Conservation (phyloP, 148 eudicot species). For the Camellia sinensis region DNA sequence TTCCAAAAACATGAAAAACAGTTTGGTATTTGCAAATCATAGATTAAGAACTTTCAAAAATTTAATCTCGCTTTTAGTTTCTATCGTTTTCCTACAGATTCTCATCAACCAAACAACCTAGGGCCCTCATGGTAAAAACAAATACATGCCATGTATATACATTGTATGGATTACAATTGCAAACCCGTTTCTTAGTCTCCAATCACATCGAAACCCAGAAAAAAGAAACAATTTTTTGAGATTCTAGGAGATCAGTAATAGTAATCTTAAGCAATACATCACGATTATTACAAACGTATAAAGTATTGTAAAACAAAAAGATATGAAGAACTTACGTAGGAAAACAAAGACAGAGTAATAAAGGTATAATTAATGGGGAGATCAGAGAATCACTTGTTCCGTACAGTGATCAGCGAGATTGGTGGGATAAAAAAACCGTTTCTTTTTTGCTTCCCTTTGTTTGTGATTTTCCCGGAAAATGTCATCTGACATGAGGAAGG, state of each 20-base stretch:
- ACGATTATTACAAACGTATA: background rate
- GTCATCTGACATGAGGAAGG: background rate
- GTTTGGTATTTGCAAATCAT: background rate
- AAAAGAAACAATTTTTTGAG: background rate
- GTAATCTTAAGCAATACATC: background rate
- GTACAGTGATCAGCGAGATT: background rate
- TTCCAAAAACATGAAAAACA: background rate
- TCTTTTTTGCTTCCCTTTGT: background rate
- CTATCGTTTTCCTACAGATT: background rate
- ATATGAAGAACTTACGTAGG: background rate
- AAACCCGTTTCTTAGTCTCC: background rate
- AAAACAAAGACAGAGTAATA: background rate
- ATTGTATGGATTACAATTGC: background rate
- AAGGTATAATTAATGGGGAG: background rate
- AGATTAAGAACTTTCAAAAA: background rate
- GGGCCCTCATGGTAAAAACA: background rate
- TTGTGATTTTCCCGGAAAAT: background rate
- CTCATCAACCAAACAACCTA: background rate
- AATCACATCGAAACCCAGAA: background rate
- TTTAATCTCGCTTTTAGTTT: background rate
- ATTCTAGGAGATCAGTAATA: background rate
- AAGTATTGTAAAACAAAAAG: background rate
- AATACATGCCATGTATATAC: background rate
- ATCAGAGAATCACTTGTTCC: background rate
- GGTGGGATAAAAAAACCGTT: background rate